phyloP scores from a whole-genome alignment of 1,284 basidiomycete genomes.

The Omphalotus olearius region DNA sequence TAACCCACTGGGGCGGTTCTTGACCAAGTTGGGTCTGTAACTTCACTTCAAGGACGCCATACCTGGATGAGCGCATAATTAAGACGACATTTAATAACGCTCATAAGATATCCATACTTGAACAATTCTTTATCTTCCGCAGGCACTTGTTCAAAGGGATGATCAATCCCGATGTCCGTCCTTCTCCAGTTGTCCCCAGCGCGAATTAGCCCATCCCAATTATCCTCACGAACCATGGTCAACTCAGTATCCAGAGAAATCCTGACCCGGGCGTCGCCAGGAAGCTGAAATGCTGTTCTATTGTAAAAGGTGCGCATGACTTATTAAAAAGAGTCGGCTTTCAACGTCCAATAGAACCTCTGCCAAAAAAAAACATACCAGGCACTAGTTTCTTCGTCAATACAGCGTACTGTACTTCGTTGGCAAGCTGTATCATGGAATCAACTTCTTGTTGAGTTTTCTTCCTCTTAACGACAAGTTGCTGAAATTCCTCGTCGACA shows the following conservation, averaged over 20 bases:
- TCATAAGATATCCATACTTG: constrained; percentile 52
- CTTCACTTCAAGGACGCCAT: constrained; percentile 95
- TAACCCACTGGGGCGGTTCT: constrained; percentile 95
- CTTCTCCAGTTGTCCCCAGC: constrained; percentile 91
- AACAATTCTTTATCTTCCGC: constrained; percentile 88
- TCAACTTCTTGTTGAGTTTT: constrained; percentile 94
- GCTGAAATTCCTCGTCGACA: constrained; percentile 93
- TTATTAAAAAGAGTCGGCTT: constrained; percentile 21
- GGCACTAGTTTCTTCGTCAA: constrained; percentile 82
- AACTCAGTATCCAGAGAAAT: constrained; percentile 98
- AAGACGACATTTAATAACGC: background rate
- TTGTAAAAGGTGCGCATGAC: constrained; percentile 99
- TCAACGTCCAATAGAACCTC: too few relatives aligned
- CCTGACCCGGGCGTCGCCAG: constrained; percentile 95
- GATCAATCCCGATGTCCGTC: constrained; percentile 90
- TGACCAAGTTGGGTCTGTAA: constrained; percentile 96
- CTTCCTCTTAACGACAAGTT: constrained; percentile 87
- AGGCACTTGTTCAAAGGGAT: constrained; percentile 80
- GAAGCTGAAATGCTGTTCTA: constrained; percentile 97
- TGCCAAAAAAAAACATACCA: constrained; percentile 45
- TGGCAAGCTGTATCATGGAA: constrained; percentile 93
- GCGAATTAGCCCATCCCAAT: constrained; percentile 86
- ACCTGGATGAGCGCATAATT: constrained; percentile 32
- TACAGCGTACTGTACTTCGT: constrained; percentile 92
- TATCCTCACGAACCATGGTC: constrained; percentile 92